phyloP scores from a whole-genome alignment of 257 asterid genomes.

The Forsythia suspensa region DNA sequence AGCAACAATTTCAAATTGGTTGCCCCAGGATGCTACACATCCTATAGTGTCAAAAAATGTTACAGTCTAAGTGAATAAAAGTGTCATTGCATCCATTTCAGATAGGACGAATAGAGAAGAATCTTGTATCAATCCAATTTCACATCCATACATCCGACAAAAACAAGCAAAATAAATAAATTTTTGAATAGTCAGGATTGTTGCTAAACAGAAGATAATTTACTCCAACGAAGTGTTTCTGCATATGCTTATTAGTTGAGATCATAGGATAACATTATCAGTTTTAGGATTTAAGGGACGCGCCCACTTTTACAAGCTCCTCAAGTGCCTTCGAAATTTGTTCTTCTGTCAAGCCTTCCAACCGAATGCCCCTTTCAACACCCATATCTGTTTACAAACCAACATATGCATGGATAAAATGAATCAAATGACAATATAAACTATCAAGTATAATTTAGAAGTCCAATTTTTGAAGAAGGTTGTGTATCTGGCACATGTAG shows the following conservation, averaged over 20 bases:
- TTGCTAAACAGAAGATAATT: background rate
- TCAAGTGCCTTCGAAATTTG: slow-evolving; percentile 83
- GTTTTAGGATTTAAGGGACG: slow-evolving; percentile 38
- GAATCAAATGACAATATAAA: background rate
- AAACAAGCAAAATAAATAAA: too few relatives aligned
- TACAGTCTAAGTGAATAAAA: background rate
- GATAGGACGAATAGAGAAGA: too few relatives aligned
- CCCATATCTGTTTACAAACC: slow-evolving; percentile 51
- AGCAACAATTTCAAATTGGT: too few relatives aligned
- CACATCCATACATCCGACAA: too few relatives aligned
- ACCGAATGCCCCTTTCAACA: slow-evolving; percentile 71
- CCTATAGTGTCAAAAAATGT: too few relatives aligned
- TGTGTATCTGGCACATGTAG: background rate
- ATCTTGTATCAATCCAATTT: too few relatives aligned
- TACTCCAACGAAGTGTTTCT: background rate
- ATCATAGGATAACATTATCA: background rate
- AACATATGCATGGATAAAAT: background rate
- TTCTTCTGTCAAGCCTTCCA: slow-evolving; percentile 74
- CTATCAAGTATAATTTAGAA: background rate
- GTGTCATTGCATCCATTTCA: too few relatives aligned
- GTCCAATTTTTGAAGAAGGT: background rate
- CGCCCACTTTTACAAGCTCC: slow-evolving; percentile 73
- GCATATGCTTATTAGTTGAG: background rate
- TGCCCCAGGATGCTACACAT: too few relatives aligned
- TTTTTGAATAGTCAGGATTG: too few relatives aligned